Evolutionary conservation across 228 moss, liverwort and hornwort genomes (phyloP).

Genomic region (Sphagnum fallax): DNA sequence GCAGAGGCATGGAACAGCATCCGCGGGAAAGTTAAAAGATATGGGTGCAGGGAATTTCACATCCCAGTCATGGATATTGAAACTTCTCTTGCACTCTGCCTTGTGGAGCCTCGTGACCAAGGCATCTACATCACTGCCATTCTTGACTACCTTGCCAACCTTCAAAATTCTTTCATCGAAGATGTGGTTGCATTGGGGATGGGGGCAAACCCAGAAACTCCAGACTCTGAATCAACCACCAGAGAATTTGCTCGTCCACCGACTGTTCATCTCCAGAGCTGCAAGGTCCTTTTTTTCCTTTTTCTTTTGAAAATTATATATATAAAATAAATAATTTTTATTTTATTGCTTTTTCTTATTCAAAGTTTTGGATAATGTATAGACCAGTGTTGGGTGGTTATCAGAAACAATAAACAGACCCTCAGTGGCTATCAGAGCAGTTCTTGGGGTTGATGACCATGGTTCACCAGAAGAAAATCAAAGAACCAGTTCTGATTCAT

Average conservation of each 20-base stretch:
- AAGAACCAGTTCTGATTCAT: no score
- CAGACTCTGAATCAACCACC: conserved; percentile 4
- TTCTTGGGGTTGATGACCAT: no score
- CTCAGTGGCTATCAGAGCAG: no score
- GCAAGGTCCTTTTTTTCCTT: conserved; percentile 12
- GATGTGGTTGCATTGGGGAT: conserved; percentile 10
- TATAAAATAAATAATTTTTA: no score
- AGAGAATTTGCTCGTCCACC: conserved; percentile 1
- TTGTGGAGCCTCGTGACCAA: conserved; percentile 51
- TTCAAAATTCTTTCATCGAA: conserved; percentile 36
- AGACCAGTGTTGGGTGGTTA: no score
- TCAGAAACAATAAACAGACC: no score
- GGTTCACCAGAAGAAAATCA: no score
- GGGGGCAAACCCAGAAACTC: conserved; percentile 4
- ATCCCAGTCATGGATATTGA: conserved; percentile 31
- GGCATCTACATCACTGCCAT: conserved; percentile 39
- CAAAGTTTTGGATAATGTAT: no score
- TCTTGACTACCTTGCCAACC: conserved; percentile 31
- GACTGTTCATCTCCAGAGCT: conserved; percentile 29
- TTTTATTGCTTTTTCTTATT: no score
- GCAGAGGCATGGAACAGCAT: conserved; percentile 39
- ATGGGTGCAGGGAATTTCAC: conserved; percentile 30
- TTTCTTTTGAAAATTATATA: no score
- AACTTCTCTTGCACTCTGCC: conserved; percentile 33
- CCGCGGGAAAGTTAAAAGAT: conserved; percentile 33